Evolutionary conservation across 2,329 filamentous ascomycete genomes (phyloP).

Genomic region (Xylaria digitata): DNA sequence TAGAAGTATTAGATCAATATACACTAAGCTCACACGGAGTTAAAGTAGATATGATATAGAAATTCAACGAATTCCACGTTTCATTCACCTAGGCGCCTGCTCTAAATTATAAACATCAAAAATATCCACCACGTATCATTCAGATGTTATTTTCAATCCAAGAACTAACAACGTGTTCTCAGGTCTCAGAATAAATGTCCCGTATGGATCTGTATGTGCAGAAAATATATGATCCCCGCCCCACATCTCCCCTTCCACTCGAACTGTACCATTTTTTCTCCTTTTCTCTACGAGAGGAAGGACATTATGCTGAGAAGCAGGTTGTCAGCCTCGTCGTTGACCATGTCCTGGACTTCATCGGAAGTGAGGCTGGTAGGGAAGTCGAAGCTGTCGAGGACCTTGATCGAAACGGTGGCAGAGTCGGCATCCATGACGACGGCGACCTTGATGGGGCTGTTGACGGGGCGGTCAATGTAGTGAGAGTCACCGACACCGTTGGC

Average conservation of each 20-base stretch:
- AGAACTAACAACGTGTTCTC: slow-evolving; percentile 2
- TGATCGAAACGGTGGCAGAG: slow-evolving; percentile 66
- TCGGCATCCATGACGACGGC: slow-evolving; percentile 70
- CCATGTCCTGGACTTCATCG: slow-evolving; percentile 51
- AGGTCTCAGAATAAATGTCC: slow-evolving; percentile 19
- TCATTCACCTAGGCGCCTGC: slow-evolving; percentile 38
- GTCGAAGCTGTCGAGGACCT: slow-evolving; percentile 58
- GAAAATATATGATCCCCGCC: slow-evolving; percentile 18
- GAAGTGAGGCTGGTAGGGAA: slow-evolving; percentile 56
- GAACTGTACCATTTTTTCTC: neutral
- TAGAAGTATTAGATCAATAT: neutral
- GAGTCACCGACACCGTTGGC: slow-evolving; percentile 72
- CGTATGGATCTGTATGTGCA: slow-evolving; percentile 33
- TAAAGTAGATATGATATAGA: neutral
- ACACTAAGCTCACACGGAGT: neutral
- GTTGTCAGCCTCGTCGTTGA: slow-evolving; percentile 44
- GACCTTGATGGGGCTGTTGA: slow-evolving; percentile 67
- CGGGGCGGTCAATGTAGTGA: slow-evolving; percentile 78
- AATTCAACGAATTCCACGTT: slow-evolving; percentile 20
- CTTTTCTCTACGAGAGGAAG: slow-evolving; percentile 32
- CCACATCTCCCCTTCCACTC: neutral
- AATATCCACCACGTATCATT: slow-evolving; percentile 15
- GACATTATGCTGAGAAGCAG: slow-evolving; percentile 47
- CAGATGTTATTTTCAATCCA: slow-evolving; percentile 26
- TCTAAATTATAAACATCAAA: slow-evolving; percentile 28